Evolutionary conservation across 441 rosid genomes (phyloP).

Genomic region (Corymbia calophylla): DNA sequence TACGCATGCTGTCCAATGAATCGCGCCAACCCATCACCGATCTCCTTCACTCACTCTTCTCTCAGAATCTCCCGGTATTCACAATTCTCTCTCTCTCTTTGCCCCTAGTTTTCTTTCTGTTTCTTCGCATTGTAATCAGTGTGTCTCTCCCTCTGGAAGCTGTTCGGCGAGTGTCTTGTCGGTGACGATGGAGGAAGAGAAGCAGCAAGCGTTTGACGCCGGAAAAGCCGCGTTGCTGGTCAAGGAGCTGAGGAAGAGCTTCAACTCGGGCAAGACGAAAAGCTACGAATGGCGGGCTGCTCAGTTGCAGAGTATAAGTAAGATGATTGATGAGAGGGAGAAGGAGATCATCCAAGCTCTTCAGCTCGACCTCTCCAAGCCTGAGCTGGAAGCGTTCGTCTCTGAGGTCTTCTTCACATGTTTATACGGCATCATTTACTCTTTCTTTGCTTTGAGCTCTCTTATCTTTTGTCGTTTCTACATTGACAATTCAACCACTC

Average conservation of each 20-base stretch:
- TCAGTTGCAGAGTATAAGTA: slow-evolving; percentile 42
- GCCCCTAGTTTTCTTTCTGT: neutral
- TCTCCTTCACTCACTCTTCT: neutral
- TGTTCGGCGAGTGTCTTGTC: slow-evolving; percentile 16
- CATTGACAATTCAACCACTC: neutral
- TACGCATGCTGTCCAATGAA: neutral
- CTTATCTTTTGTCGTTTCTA: neutral
- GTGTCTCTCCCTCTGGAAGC: neutral
- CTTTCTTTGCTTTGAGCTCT: neutral
- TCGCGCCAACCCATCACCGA: neutral
- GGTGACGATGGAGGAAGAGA: slow-evolving; percentile 17
- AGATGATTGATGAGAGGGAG: slow-evolving; percentile 61
- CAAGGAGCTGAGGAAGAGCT: slow-evolving; percentile 39
- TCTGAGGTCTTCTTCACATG: slow-evolving; percentile 38
- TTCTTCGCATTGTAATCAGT: neutral
- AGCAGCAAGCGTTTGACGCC: slow-evolving; percentile 21
- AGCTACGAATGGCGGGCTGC: slow-evolving; percentile 70
- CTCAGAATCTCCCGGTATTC: neutral
- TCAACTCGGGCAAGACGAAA: slow-evolving; percentile 53
- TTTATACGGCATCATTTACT: neutral
- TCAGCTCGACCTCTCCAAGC: slow-evolving; percentile 59
- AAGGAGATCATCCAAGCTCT: slow-evolving; percentile 52
- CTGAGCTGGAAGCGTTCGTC: slow-evolving; percentile 50
- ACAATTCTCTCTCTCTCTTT: neutral
- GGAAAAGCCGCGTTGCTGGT: slow-evolving; percentile 35